Conservation (phyloP, 176 grass and related monocot genomes). For the Hsuehochloa calcarea region DNA sequence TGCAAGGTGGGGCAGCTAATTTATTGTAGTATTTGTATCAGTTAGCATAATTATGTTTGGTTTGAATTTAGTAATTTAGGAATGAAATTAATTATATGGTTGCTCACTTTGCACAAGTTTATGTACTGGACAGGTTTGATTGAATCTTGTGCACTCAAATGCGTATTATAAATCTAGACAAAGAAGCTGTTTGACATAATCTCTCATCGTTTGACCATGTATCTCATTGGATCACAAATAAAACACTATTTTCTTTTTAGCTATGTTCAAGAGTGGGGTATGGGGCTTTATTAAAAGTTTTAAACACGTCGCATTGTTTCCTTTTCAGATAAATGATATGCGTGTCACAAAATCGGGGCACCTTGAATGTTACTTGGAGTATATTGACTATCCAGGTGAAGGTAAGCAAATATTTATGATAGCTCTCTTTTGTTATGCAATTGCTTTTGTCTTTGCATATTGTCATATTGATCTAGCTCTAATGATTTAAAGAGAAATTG, state of each 20-base stretch:
- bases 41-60: neutral
- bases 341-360: slow-evolving; percentile 10
- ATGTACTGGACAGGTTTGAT: neutral
- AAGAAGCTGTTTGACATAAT: neutral
- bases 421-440: slow-evolving; percentile 1
- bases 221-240: slow-evolving; percentile 1
- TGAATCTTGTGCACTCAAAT: neutral
- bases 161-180: neutral
- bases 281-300: neutral
- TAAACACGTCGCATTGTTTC: neutral
- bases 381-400: slow-evolving; percentile 57
- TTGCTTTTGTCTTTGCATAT: neutral
- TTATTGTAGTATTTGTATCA: neutral
- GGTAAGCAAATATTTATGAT: slow-evolving; percentile 40
- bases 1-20: slow-evolving; percentile 47
- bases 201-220: neutral
- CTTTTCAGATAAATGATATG: slow-evolving; percentile 47
- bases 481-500: neutral
- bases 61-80: slow-evolving; percentile 11
- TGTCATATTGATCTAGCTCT: neutral
- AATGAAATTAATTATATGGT: neutral
- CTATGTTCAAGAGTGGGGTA: neutral
- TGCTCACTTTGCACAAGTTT: neutral
- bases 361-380: slow-evolving; percentile 51
- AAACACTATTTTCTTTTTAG: neutral